Conservation (phyloP, 2,329 filamentous ascomycete species). For the Zalaria obscura region DNA sequence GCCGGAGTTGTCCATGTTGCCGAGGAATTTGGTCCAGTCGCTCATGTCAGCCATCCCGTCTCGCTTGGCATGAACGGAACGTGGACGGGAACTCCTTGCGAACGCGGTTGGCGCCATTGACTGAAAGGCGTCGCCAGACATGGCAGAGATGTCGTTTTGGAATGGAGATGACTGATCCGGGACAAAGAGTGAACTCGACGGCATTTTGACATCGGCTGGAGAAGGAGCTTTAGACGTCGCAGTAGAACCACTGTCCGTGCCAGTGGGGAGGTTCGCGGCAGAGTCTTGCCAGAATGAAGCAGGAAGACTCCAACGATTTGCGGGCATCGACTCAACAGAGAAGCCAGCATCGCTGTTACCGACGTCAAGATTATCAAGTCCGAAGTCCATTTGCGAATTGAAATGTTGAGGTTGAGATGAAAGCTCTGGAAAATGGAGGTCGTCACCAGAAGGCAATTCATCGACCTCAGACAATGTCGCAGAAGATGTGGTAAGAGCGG, state of each 20-base stretch:
- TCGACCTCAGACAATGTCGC: constrained; percentile 23
- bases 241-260: constrained; percentile 5
- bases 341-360: constrained; percentile 8
- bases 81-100: neutral
- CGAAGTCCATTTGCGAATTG: constrained; percentile 16
- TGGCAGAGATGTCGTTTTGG: constrained; percentile 1
- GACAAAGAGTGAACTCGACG: constrained; percentile 1
- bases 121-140: neutral
- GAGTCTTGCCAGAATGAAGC: constrained; percentile 5
- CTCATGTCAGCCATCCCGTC: neutral
- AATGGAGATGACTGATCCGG: constrained; percentile 1
- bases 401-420: constrained; percentile 12
- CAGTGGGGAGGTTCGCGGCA: constrained; percentile 5
- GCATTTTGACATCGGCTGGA: neutral
- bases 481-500: constrained; percentile 22
- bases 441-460: constrained; percentile 19
- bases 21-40: neutral
- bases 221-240: neutral
- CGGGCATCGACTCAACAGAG: constrained; percentile 1
- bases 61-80: neutral
- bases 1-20: neutral
- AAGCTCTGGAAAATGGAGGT: constrained; percentile 17
- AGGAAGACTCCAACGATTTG: constrained; percentile 8
- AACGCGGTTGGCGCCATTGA: neutral
- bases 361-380: constrained; percentile 17